Base-by-base conservation (phyloP, 108 stramenopile species). In the Craspedostauros australis region DNA sequence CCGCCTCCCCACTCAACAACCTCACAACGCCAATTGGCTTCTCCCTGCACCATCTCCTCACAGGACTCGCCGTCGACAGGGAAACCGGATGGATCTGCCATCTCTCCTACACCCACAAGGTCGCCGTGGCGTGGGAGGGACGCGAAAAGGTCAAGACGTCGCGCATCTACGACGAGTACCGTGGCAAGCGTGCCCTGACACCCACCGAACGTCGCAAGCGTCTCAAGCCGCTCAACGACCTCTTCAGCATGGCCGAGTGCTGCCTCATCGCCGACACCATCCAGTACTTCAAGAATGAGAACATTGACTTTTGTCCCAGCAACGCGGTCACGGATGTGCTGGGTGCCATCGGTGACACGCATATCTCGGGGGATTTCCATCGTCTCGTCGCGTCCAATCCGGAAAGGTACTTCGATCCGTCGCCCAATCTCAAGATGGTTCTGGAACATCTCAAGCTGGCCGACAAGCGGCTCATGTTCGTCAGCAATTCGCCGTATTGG, bases 1-100 rank as follows among this genome's bases (percentile, higher is more conserved):
- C 11, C 7, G n/a, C n/a, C n/a, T n/a, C n/a, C n/a, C n/a, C n/a
- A n/a, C n/a, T n/a, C n/a, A n/a, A n/a, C n/a, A n/a, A n/a, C n/a
- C n/a, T n/a, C n/a, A n/a, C n/a, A n/a, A n/a, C n/a, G n/a, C n/a
- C n/a, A n/a, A n/a, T n/a, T n/a, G n/a, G n/a, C n/a, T n/a, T n/a
- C n/a, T n/a, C n/a, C n/a, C n/a, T n/a, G n/a, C n/a, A n/a, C n/a
- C 24, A n/a, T n/a, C n/a, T n/a, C n/a, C n/a, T n/a, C n/a, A n/a
- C n/a, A 77, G 77, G 95, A 5, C 71, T 98, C n/a, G 94, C 97
- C 16, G 95, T 98, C 19, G 97, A 98, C 53, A 70, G 64, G 46
- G 88, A 95, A 53, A 94, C 86, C 18, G 95, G 95, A 6, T 93
- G 94, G 79, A 84, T 98, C 32, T 91, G 84, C 46, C 95, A 98